Evolutionary conservation across 2,329 filamentous ascomycete genomes (phyloP).

Genomic region (Arthrobotrys iridis): DNA sequence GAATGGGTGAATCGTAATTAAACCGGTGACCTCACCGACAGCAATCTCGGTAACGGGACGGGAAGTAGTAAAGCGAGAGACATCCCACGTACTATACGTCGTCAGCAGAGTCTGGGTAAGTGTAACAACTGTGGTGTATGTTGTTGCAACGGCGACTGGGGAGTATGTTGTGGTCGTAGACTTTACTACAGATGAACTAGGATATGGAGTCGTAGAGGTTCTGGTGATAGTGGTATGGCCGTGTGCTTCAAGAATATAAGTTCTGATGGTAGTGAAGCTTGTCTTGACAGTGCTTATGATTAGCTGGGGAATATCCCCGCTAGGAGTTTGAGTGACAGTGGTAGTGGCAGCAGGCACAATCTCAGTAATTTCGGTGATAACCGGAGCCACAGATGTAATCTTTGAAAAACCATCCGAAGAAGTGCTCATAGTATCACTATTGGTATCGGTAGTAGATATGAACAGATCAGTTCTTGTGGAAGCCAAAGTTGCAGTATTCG

Average conservation of each 20-base stretch:
- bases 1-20: constrained; percentile 18
- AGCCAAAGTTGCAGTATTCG: neutral
- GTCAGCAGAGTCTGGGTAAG: constrained; percentile 19
- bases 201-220: neutral
- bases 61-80: constrained; percentile 14
- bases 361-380: constrained; percentile 32
- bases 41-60: constrained; percentile 20
- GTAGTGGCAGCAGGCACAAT: constrained; percentile 31
- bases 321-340: constrained; percentile 18
- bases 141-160: constrained; percentile 22
- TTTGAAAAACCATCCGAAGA: neutral
- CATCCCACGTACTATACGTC: constrained; percentile 18
- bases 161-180: constrained; percentile 20
- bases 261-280: constrained; percentile 19
- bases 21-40: constrained; percentile 26
- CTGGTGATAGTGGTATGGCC: constrained; percentile 21
- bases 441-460: neutral
- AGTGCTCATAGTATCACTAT: neutral
- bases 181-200: constrained; percentile 5
- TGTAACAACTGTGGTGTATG: constrained; percentile 25
- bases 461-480: neutral
- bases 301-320: neutral
- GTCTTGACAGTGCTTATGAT: constrained; percentile 25
- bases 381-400: constrained; percentile 8
- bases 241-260: constrained; percentile 27